Percentiles rank a stretch among this genome's conserved stretches.
Evolutionary conservation across 2,329 filamentous ascomycete species (phyloP).

Genomic region (Knufia petricola): DNA sequence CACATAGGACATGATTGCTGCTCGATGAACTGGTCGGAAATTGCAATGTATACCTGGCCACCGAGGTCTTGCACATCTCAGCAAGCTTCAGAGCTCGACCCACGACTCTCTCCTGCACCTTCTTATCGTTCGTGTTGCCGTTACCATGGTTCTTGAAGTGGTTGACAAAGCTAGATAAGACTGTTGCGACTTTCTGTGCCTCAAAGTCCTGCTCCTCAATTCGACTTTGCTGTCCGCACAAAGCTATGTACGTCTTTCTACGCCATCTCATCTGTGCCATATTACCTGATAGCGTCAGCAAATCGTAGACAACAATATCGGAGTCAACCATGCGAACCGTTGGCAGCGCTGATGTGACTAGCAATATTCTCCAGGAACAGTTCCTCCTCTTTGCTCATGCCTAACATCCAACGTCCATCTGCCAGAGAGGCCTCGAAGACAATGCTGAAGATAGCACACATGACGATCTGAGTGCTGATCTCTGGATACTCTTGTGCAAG

Average conservation of each 20-base stretch:
- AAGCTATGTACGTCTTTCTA: neutral
- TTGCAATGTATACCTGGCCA: neutral
- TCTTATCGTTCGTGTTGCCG: neutral
- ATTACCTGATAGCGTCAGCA: neutral
- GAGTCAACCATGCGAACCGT: neutral
- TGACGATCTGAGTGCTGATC: neutral
- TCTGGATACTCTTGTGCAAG: neutral
- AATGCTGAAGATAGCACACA: neutral
- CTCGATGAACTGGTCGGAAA: neutral
- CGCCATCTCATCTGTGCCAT: neutral
- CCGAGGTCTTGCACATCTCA: neutral
- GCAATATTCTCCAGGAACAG: neutral
- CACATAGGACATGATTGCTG: neutral
- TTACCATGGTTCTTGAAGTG: neutral
- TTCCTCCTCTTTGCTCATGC: neutral
- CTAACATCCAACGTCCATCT: neutral
- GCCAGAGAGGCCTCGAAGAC: neutral
- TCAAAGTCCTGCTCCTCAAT: neutral
- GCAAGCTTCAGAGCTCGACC: neutral
- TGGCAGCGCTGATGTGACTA: neutral
- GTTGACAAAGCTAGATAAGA: neutral
- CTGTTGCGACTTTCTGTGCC: neutral
- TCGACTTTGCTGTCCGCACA: neutral
- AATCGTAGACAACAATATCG: neutral
- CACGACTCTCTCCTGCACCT: neutral